phyloP scores from a whole-genome alignment of 2,329 filamentous ascomycete genomes.

The Aspergillus quadricinctus region DNA sequence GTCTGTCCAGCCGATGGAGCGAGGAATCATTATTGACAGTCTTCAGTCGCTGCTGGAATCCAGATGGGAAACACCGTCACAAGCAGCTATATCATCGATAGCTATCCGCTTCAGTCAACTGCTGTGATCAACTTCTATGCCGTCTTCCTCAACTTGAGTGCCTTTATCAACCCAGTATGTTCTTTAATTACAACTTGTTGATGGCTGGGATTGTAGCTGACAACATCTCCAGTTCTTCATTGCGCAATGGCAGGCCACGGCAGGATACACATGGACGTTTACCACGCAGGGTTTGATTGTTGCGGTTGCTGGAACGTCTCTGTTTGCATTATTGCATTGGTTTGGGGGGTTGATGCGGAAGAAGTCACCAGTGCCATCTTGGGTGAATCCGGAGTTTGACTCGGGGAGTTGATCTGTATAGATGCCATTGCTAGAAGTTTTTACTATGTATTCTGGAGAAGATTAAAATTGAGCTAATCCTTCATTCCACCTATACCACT shows the following conservation, averaged over 20 bases:
- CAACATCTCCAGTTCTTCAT: conserved; percentile 45
- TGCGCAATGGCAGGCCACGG: conserved; percentile 42
- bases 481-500: too few relatives aligned
- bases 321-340: conserved; percentile 37
- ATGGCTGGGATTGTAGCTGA: not conserved
- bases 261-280: conserved; percentile 51
- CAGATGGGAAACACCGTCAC: conserved; percentile 55
- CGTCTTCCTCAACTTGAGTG: conserved; percentile 50
- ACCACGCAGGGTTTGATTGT: conserved; percentile 47
- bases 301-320: conserved; percentile 35
- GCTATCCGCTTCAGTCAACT: conserved; percentile 53
- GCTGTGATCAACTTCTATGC: conserved; percentile 53
- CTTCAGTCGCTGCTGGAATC: conserved; percentile 49
- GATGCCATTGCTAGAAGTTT: not conserved
- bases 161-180: conserved; percentile 43
- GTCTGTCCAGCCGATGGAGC: conserved; percentile 12
- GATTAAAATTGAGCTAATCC: too few relatives aligned
- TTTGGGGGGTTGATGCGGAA: conserved; percentile 39
- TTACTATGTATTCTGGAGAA: not conserved
- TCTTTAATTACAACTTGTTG: not conserved
- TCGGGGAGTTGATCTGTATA: conserved; percentile 4
- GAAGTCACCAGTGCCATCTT: conserved; percentile 36
- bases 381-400: conserved; percentile 46
- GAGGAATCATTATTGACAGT: not conserved
- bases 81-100: conserved; percentile 52